Percentiles rank a stretch among this genome's conserved stretches.
These are phyloP conservation scores for Colletotrichum camelliae DNA, from an alignment of 2,329 filamentous ascomycete genomes.

Conservation along the genomic window DNA sequence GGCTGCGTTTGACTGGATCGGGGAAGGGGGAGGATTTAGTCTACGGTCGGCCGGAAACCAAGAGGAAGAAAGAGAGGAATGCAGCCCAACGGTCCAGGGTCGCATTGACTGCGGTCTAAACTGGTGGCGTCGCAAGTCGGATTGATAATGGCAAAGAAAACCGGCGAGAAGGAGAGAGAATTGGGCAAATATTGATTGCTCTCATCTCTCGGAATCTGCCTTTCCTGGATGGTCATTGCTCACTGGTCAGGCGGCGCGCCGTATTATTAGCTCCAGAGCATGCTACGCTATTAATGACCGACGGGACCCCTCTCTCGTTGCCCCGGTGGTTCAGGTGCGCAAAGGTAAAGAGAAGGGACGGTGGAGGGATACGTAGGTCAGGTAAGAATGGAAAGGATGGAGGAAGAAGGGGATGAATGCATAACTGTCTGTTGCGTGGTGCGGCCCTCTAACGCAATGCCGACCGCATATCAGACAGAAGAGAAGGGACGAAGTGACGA, in stretches of 20 bases:
- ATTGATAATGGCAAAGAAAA: neutral
- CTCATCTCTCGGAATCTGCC: constrained; percentile 1
- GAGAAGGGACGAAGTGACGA: neutral
- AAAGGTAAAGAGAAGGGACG: neutral
- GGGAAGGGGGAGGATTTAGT: neutral
- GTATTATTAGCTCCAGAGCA: constrained; percentile 2
- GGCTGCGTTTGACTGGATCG: neutral
- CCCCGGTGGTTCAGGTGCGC: neutral
- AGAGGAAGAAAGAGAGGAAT: neutral
- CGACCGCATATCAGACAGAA: neutral
- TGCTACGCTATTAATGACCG: neutral
- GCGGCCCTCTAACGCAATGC: neutral
- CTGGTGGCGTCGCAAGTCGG: neutral
- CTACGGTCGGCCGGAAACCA: neutral
- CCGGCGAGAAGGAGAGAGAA: neutral
- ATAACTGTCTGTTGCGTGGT: neutral
- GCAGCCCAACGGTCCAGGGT: neutral
- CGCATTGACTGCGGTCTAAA: constrained; percentile 7
- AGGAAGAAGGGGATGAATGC: neutral
- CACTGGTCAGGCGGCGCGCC: neutral
- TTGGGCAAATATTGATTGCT: constrained; percentile 3
- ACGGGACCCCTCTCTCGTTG: neutral
- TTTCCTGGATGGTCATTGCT: neutral
- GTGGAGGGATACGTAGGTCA: neutral
- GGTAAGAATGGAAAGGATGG: neutral